These are phyloP conservation scores for Parietaria judaica DNA, from an alignment of 306 rosid genomes.

Conservation along the genomic window DNA sequence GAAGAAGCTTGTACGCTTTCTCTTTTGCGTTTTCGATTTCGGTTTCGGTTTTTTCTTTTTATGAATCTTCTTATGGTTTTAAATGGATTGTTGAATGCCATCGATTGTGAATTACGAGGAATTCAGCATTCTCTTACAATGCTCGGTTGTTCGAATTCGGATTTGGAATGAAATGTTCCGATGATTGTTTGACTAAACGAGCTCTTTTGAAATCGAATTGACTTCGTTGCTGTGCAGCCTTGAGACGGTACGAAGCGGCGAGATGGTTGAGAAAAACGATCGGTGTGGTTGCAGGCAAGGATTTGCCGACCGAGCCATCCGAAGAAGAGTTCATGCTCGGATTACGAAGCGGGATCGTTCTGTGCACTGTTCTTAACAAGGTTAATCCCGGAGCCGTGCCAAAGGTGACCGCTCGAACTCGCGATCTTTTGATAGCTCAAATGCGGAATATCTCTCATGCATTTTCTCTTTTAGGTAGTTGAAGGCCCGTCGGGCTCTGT, in stretches of 20 bases:
- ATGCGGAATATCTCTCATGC: no score
- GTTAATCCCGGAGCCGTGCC: conserved; percentile 66
- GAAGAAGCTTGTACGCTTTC: conserved; percentile 62
- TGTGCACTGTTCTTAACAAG: conserved; percentile 78
- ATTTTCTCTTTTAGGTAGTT: conserved; percentile 29
- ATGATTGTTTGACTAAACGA: no score
- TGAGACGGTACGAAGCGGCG: conserved; percentile 85
- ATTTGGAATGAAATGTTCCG: background rate
- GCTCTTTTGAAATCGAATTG: background rate
- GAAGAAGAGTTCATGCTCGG: conserved; percentile 81
- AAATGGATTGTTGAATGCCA: no score
- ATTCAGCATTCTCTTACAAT: background rate
- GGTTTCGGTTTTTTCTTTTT: background rate
- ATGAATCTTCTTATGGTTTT: conserved; percentile 1
- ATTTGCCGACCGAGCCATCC: conserved; percentile 86
- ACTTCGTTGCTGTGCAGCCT: conserved; percentile 35
- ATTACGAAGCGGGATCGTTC: conserved; percentile 81
- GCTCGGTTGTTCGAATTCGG: background rate
- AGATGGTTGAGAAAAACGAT: conserved; percentile 68
- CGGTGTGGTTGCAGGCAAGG: conserved; percentile 82
- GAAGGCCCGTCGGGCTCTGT: conserved; percentile 46
- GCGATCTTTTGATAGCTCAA: background rate
- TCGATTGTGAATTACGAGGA: background rate
- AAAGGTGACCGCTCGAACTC: conserved; percentile 41
- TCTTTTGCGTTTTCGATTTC: background rate